phyloP scores from a whole-genome alignment of 306 rosid genomes.

The Vigna nakashimae region DNA sequence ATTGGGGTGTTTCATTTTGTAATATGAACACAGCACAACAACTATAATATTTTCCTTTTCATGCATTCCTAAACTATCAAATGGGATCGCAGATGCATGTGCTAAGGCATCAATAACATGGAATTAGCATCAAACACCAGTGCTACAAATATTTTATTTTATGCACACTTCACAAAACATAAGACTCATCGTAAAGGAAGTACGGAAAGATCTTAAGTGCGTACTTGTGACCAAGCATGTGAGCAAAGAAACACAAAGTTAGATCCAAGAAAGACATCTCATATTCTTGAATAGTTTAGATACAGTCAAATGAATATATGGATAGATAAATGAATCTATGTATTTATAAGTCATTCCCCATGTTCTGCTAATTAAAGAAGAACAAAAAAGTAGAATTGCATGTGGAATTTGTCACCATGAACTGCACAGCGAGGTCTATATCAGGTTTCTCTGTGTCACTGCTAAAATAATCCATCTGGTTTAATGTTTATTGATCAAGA shows the following conservation, averaged over 20 bases:
- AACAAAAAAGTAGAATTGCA: neutral
- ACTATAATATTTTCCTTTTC: neutral
- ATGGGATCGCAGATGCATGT: constrained; percentile 16
- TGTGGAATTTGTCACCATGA: neutral
- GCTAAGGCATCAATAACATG: constrained; percentile 34
- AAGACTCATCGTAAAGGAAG: constrained; percentile 1
- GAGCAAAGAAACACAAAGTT: neutral
- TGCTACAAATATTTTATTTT: constrained; percentile 10
- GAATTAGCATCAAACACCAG: neutral
- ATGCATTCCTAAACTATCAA: neutral
- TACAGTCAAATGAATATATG: neutral
- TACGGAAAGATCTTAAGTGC: constrained; percentile 26
- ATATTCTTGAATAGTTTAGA: neutral
- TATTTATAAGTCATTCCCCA: neutral
- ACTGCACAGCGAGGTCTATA: neutral
- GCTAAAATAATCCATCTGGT: neutral
- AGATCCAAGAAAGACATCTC: neutral
- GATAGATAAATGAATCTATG: neutral
- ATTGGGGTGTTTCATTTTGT: too few relatives aligned
- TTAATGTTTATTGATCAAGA: constrained; percentile 6
- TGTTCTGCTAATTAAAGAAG: constrained; percentile 12
- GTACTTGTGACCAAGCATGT: constrained; percentile 22
- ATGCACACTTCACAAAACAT: constrained; percentile 15
- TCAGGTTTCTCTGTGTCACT: neutral
- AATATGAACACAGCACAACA: neutral